These are phyloP conservation scores for Populus ilicifolia DNA, from an alignment of 345 rosid species.

Conservation along the genomic window DNA sequence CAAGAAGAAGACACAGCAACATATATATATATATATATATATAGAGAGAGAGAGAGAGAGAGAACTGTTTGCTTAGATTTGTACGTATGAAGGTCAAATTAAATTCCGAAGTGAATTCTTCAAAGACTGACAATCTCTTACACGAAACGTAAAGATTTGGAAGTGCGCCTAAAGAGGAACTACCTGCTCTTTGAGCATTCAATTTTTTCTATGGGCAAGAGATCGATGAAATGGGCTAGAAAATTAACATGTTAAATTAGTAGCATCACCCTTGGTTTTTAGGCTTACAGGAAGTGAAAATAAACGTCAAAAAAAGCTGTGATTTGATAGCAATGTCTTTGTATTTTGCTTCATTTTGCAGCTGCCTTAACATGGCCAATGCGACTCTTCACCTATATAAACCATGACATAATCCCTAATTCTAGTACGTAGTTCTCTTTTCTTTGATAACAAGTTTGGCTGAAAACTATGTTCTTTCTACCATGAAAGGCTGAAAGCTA, in stretches of 20 bases:
- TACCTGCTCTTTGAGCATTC: neutral
- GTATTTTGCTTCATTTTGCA: conserved; percentile 3
- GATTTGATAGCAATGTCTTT: neutral
- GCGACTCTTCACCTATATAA: conserved; percentile 28
- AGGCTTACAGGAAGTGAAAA: neutral
- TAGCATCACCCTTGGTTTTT: neutral
- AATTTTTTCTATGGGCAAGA: neutral
- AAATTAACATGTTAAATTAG: neutral
- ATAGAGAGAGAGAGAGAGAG: fast-evolving
- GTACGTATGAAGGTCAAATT: neutral
- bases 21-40: neutral
- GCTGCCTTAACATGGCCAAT: neutral
- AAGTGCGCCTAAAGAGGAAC: neutral
- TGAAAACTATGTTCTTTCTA: neutral
- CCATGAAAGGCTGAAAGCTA: neutral
- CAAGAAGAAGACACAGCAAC: neutral
- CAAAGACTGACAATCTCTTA: neutral
- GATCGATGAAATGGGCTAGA: neutral
- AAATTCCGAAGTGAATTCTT: neutral
- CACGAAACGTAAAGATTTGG: neutral
- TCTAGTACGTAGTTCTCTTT: neutral
- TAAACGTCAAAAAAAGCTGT: neutral
- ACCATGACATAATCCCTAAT: conserved; percentile 9
- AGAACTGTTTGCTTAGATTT: neutral
- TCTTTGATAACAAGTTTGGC: conserved; percentile 29